A percentile compares a stretch with the other conserved stretches of the same genome.
Conservation (phyloP, 768 basidiomycete species). For the Lactarius vividus region DNA sequence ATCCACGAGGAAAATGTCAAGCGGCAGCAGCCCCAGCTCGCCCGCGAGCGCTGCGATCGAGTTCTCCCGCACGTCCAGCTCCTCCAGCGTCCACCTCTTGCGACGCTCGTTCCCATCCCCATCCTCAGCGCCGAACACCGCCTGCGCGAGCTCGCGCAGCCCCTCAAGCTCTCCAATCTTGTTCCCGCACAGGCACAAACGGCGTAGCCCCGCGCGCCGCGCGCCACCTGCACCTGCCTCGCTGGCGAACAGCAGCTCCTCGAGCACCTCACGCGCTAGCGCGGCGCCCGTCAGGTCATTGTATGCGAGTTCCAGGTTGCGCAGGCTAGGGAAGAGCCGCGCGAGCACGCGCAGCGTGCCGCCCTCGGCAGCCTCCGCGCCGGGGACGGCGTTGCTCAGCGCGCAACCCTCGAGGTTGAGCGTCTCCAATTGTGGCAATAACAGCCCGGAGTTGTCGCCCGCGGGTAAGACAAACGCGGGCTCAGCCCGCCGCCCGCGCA, state of each 20-base stretch:
- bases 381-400: constrained; percentile 52
- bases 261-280: constrained; percentile 48
- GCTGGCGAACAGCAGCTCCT: constrained; percentile 45
- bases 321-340: constrained; percentile 66
- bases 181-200: constrained; percentile 70
- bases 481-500: constrained; percentile 67
- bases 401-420: constrained; percentile 72
- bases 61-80: constrained; percentile 80
- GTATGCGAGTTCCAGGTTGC: constrained; percentile 71
- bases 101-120: constrained; percentile 47
- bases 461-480: constrained; percentile 55
- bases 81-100: constrained; percentile 69
- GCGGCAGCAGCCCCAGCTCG: constrained; percentile 68
- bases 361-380: constrained; percentile 48
- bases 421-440: constrained; percentile 70
- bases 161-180: constrained; percentile 58
- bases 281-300: constrained; percentile 60
- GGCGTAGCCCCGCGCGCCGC: constrained; percentile 54
- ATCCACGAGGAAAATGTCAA: constrained; percentile 82
- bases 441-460: constrained; percentile 35
- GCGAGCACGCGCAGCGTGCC: constrained; percentile 57
- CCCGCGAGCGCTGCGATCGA: constrained; percentile 68
- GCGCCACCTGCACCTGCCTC: neutral
- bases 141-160: constrained; percentile 55
- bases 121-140: constrained; percentile 47